Percentiles rank a stretch among this genome's conserved stretches.
phyloP scores from a whole-genome alignment of 208 protist genomes.

The Kentomonas sorsogonicus region DNA sequence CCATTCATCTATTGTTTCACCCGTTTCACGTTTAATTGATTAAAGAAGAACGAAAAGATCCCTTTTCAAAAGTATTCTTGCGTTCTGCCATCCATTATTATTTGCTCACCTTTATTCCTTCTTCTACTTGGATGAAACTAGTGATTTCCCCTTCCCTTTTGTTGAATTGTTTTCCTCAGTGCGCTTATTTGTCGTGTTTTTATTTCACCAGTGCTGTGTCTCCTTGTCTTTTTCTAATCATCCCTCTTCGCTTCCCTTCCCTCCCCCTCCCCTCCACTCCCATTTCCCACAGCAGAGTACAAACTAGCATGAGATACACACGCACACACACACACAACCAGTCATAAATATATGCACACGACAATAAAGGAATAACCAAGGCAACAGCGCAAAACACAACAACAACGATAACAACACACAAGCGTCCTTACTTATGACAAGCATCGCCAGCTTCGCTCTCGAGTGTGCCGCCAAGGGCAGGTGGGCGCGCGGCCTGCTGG shows the following conservation, averaged over 20 bases:
- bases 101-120: slow-evolving; percentile 4
- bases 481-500: slow-evolving; percentile 66
- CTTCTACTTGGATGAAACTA: neutral
- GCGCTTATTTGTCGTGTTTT: too few species aligned
- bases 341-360: too few species aligned
- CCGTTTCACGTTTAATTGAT: slow-evolving; percentile 2
- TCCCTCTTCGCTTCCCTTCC: slow-evolving; percentile 12
- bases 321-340: too few species aligned
- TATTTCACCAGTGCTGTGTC: neutral
- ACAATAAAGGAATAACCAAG: too few species aligned
- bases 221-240: neutral
- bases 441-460: slow-evolving; percentile 52
- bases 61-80: neutral
- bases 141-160: neutral
- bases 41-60: neutral
- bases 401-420: too few species aligned
- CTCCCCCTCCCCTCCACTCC: slow-evolving; percentile 4
- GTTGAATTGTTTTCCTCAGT: too few species aligned
- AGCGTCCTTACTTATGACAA: slow-evolving; percentile 40
- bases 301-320: neutral
- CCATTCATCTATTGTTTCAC: neutral
- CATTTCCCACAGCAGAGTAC: slow-evolving; percentile 3
- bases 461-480: slow-evolving; percentile 53
- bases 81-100: neutral
- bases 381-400: too few species aligned